A percentile compares a stretch with the other conserved stretches of the same genome.
Conservation (phyloP, 2,329 filamentous ascomycete species). For the Dendryphion nanum region DNA sequence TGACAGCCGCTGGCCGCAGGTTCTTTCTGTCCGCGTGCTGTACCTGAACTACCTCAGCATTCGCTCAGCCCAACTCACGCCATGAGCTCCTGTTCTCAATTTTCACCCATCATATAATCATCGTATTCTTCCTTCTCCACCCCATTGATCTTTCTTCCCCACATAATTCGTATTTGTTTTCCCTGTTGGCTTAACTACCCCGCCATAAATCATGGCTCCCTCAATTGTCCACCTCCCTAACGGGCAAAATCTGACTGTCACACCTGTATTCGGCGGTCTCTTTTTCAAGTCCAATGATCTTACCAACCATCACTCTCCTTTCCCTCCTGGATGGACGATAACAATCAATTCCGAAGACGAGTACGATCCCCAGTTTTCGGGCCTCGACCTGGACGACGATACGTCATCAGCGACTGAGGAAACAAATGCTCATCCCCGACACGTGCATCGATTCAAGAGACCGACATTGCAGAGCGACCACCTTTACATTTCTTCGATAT, state of each 20-base stretch:
- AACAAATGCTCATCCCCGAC: slow-evolving; percentile 23
- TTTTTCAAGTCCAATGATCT: slow-evolving; percentile 84
- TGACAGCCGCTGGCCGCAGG: no score
- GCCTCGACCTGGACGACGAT: slow-evolving; percentile 29
- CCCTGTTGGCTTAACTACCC: slow-evolving; percentile 19
- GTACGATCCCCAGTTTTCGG: slow-evolving; percentile 30
- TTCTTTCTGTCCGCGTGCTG: no score
- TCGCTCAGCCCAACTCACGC: no score
- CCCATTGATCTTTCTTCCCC: not conserved
- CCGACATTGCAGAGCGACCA: slow-evolving; percentile 78
- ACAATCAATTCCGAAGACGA: slow-evolving; percentile 71
- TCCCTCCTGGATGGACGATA: slow-evolving; percentile 87
- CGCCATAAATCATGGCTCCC: slow-evolving; percentile 36
- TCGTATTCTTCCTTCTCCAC: no score
- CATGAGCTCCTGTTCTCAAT: no score
- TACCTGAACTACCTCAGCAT: no score
- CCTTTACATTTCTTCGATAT: slow-evolving; percentile 89
- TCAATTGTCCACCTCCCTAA: slow-evolving; percentile 73
- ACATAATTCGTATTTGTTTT: slow-evolving; percentile 14
- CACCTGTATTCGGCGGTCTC: slow-evolving; percentile 85
- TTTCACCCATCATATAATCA: no score
- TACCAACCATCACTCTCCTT: slow-evolving; percentile 63
- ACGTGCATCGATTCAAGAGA: slow-evolving; percentile 64
- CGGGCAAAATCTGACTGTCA: slow-evolving; percentile 77
- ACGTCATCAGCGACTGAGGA: slow-evolving; percentile 21